Conservation (phyloP, 805 yeast species). For the Candida peoriensis region DNA sequence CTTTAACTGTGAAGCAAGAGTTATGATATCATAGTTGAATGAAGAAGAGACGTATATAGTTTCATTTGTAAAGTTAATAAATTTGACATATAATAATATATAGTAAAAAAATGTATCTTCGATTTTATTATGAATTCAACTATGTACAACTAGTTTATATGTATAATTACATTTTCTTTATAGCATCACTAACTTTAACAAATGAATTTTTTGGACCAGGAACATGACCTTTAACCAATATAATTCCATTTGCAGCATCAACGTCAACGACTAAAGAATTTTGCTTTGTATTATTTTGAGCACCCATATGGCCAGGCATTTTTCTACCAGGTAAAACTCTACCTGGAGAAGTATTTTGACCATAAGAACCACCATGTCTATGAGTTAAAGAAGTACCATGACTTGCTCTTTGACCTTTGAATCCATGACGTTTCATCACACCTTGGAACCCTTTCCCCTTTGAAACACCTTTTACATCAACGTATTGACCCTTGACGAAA, state of each 20-base stretch:
- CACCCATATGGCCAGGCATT: conserved; percentile 98
- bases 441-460: conserved; percentile 98
- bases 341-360: conserved; percentile 94
- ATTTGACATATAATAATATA: too few species aligned
- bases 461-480: conserved; percentile 72
- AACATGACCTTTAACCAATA: conserved; percentile 83
- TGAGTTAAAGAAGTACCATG: conserved; percentile 95
- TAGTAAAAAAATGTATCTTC: too few species aligned
- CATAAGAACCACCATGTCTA: conserved; percentile 96
- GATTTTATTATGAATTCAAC: too few species aligned
- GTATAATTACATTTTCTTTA: conserved; percentile 33
- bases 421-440: conserved; percentile 94
- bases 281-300: conserved; percentile 62
- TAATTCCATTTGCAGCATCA: conserved; percentile 74
- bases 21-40: background rate
- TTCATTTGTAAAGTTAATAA: too few species aligned
- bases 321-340: conserved; percentile 94
- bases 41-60: too few species aligned
- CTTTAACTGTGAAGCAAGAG: background rate
- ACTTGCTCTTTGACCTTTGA: conserved; percentile 83
- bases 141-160: too few species aligned
- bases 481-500: conserved; percentile 75
- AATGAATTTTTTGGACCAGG: conserved; percentile 81
- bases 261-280: conserved; percentile 74
- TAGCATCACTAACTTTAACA: conserved; percentile 70